A percentile compares a stretch with the other conserved stretches of the same genome.
Evolutionary conservation across 2,329 filamentous ascomycete genomes (phyloP).

Genomic region (Fusarium sp.): DNA sequence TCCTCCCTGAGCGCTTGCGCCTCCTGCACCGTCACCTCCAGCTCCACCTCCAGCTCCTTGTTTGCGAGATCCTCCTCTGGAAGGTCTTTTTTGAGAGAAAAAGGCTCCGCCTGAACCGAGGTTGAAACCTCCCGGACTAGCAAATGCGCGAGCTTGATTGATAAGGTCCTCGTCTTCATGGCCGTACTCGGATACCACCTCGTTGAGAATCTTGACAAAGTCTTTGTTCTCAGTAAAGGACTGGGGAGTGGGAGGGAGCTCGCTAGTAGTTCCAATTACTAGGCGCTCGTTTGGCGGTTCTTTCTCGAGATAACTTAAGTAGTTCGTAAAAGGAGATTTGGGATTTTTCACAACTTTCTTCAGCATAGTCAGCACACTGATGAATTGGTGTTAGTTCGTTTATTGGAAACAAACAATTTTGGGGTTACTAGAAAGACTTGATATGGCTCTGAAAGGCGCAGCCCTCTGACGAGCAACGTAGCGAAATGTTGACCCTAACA

Average conservation of each 20-base stretch:
- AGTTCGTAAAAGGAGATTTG: slow-evolving; percentile 59
- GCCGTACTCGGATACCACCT: slow-evolving; percentile 68
- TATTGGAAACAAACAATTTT: slow-evolving; percentile 62
- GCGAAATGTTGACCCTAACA: slow-evolving; percentile 47
- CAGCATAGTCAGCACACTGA: slow-evolving; percentile 25
- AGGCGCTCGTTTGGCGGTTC: slow-evolving; percentile 65
- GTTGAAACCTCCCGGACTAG: slow-evolving; percentile 66
- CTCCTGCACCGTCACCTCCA: slow-evolving; percentile 63
- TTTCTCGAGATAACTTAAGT: slow-evolving; percentile 71
- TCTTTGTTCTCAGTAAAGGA: slow-evolving; percentile 70
- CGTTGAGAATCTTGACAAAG: slow-evolving; percentile 70
- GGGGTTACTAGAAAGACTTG: slow-evolving; percentile 63
- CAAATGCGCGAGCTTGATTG: slow-evolving; percentile 70
- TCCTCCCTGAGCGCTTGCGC: slow-evolving; percentile 71
- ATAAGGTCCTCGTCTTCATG: slow-evolving; percentile 67
- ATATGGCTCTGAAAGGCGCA: slow-evolving; percentile 53
- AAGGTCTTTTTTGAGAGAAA: slow-evolving; percentile 58
- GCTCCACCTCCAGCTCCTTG: slow-evolving; percentile 57
- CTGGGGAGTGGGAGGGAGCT: slow-evolving; percentile 70
- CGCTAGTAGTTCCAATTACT: slow-evolving; percentile 70
- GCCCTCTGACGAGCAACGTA: slow-evolving; percentile 36
- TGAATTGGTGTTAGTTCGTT: not conserved
- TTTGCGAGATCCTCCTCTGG: slow-evolving; percentile 50
- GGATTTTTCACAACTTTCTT: slow-evolving; percentile 71
- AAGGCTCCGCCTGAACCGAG: slow-evolving; percentile 66